Evolutionary conservation across 208 protist genomes (phyloP), one percentile per base, ranked within the genome.

Genomic region (Phytomonas sp.): DNA sequence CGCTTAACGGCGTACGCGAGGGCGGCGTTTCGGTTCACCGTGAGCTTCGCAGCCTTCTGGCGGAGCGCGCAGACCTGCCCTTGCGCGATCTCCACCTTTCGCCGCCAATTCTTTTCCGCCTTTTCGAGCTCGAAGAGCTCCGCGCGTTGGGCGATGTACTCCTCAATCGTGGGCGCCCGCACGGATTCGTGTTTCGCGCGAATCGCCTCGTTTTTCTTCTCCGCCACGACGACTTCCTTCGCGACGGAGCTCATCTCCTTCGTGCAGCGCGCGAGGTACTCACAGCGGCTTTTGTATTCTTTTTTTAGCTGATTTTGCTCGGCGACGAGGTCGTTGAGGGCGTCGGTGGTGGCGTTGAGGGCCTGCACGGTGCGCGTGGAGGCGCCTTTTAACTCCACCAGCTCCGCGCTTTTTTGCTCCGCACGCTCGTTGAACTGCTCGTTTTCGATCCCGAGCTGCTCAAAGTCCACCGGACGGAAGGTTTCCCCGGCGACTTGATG

Each of bases 401-500:
- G 77, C 76, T 98, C 96, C 40, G 79, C 82, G 79, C 98, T 98
- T 67, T 96, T 97, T 70, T 96, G 77, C 34, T 97, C 93, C 46
- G 98, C 97, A 61, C 95, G 91, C 65, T 98, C 93, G n/a, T 78
- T 89, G 70, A 97, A 95, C 80, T 98, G 92, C 74, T 97, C 88
- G 68, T 98, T 98, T 70, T 98, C 96, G 76, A 98, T 98, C 51
- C 92, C 87, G 6, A 98, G 85, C 83, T 98, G 96, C 59, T 97
- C 93, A 75, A 98, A 97, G 71, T 98, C 97, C 70, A 98, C 96
- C 0, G 85, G 82, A 63, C 95, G 91, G 69, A 98, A 94, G 11
- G 91, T 87, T 53, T 97, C 94, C 20, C 96, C 96, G 40, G 94
- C 92, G 30, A 94, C 87, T 56, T 88, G 85, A 36, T 95, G 88